Evolutionary conservation across 495 filamentous ascomycete species (phyloP).

Genomic region (Aspergillus affinis): DNA sequence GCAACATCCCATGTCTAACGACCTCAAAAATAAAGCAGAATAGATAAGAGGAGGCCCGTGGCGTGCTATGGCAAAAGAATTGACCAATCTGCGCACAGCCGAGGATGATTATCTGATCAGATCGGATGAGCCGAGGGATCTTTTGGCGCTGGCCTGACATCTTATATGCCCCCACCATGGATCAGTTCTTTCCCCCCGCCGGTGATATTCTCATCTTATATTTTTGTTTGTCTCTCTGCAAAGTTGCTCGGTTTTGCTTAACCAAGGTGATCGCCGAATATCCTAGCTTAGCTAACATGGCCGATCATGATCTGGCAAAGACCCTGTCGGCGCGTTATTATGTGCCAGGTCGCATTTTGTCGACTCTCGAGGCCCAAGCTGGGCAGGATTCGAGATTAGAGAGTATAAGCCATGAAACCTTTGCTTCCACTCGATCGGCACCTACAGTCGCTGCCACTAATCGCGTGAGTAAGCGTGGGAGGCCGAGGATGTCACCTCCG

Average conservation of each 20-base stretch:
- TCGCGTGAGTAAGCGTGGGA: constrained; percentile 7
- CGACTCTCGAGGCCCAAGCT: not conserved
- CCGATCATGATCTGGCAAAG: constrained; percentile 4
- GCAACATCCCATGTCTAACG: too few species aligned
- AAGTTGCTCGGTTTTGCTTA: not conserved
- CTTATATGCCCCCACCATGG: not conserved
- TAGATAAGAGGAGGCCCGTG: too few species aligned
- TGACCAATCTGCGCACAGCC: not conserved
- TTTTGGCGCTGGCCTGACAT: not conserved
- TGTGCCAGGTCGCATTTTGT: constrained; percentile 5
- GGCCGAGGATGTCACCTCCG: constrained; percentile 8
- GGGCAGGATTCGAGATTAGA: not conserved
- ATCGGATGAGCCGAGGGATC: not conserved
- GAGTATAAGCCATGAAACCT: not conserved
- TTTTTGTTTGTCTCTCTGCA: not conserved
- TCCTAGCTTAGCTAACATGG: not conserved
- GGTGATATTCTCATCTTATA: not conserved
- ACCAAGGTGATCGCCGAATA: not conserved
- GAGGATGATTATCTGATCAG: constrained; percentile 2
- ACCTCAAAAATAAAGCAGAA: too few species aligned
- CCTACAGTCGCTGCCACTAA: not conserved
- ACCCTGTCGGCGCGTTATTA: constrained; percentile 13
- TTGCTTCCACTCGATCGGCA: not conserved
- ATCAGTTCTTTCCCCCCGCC: not conserved
- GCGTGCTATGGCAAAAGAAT: too few species aligned